A percentile compares a stretch with the other conserved stretches of the same genome.
Evolutionary conservation across 129 eudicot genomes (phyloP).

Genomic region (Ambrosia artemisiifolia): DNA sequence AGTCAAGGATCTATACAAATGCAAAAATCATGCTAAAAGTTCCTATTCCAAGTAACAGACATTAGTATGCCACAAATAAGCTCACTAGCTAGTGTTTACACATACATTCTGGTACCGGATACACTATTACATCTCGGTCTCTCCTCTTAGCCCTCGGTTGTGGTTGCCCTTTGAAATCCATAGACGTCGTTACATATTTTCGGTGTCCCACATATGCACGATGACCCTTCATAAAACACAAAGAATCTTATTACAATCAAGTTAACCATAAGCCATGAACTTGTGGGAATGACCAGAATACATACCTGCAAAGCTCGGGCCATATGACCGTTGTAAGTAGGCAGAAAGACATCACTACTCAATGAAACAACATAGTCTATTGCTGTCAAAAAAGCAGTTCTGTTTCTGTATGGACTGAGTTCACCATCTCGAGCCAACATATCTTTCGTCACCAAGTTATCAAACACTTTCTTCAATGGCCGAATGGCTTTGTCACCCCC

Average conservation of each 20-base stretch:
- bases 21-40: background rate
- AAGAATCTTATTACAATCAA: background rate
- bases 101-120: slow-evolving; percentile 80
- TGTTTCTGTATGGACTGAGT: slow-evolving; percentile 42
- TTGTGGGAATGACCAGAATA: background rate
- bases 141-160: slow-evolving; percentile 48
- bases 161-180: slow-evolving; percentile 51
- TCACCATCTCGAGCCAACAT: slow-evolving; percentile 48
- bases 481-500: slow-evolving; percentile 44
- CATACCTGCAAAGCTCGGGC: slow-evolving; percentile 61
- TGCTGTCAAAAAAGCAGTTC: slow-evolving; percentile 49
- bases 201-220: slow-evolving; percentile 74
- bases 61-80: background rate
- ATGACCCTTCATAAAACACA: slow-evolving; percentile 48
- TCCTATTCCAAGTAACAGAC: background rate
- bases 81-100: slow-evolving; percentile 40
- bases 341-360: slow-evolving; percentile 64
- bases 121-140: slow-evolving; percentile 58
- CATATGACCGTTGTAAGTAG: slow-evolving; percentile 64
- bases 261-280: slow-evolving; percentile 14
- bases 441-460: slow-evolving; percentile 49
- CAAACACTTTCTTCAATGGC: slow-evolving; percentile 40
- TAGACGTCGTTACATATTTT: slow-evolving; percentile 46
- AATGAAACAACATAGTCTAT: slow-evolving; percentile 60
- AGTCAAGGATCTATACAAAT: background rate